Conservation (phyloP, 768 basidiomycete species). For the Naematelia aurantialba region DNA sequence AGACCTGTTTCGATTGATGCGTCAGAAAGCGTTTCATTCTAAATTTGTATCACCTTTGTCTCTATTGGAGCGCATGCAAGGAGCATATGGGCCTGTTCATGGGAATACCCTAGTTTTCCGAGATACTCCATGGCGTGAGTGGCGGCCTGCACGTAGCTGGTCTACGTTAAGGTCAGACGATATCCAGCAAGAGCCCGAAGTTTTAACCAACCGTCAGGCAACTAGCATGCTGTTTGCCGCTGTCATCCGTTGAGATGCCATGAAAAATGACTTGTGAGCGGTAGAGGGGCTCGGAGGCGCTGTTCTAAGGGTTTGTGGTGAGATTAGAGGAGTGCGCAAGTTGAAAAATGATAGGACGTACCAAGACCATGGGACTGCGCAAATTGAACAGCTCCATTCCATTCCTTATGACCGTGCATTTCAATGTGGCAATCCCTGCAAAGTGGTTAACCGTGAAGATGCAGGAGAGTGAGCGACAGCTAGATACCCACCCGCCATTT, state of each 20-base stretch:
- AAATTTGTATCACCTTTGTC: too few species aligned
- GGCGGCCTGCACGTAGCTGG: not conserved
- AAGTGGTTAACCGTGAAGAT: too few species aligned
- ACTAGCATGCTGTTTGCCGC: not conserved
- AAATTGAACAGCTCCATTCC: constrained; percentile 62
- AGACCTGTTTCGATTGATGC: constrained; percentile 59
- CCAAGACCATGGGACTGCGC: not conserved
- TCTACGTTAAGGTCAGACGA: too few species aligned
- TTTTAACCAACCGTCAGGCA: too few species aligned
- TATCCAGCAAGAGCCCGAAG: too few species aligned
- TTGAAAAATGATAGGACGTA: too few species aligned
- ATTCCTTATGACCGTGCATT: constrained; percentile 66
- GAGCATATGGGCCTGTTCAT: not conserved
- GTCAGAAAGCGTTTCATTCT: constrained; percentile 63
- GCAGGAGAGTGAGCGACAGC: too few species aligned
- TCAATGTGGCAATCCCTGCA: constrained; percentile 70
- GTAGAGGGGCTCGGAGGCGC: not conserved
- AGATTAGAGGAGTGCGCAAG: too few species aligned
- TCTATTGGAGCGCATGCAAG: not conserved
- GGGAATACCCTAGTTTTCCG: not conserved
- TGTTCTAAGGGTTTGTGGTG: too few species aligned
- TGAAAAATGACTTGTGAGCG: not conserved
- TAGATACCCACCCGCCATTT: too few species aligned
- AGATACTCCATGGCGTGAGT: not conserved
- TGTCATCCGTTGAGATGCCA: not conserved